Conservation (phyloP, 2,329 filamentous ascomycete genomes). For the Chaetomium globosum region DNA sequence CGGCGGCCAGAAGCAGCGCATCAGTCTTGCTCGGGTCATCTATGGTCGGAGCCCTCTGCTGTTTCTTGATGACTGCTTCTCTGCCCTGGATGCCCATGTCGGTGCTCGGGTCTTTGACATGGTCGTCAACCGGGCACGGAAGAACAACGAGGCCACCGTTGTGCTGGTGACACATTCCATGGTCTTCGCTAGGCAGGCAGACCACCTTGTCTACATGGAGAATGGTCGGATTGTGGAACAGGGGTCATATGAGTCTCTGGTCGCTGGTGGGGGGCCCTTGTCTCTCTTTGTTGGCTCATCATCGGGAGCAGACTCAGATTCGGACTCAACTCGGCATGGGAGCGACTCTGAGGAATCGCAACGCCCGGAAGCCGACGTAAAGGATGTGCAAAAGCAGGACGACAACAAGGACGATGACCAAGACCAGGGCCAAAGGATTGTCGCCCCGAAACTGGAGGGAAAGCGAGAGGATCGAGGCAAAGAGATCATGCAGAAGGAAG, state of each 20-base stretch:
- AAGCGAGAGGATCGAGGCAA: not conserved
- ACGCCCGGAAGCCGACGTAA: not conserved
- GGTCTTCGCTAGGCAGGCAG: not conserved
- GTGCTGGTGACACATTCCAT: not conserved
- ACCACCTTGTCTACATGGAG: not conserved
- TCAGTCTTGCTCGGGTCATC: not conserved
- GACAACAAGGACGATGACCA: not conserved
- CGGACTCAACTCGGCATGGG: not conserved
- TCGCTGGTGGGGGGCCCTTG: not conserved
- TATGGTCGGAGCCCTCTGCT: not conserved
- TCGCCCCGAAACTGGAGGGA: not conserved
- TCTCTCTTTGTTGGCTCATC: not conserved
- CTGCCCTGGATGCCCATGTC: not conserved
- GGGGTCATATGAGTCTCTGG: not conserved
- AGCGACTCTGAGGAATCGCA: not conserved
- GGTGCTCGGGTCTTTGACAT: not conserved
- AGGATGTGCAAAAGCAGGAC: not conserved
- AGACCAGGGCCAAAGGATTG: not conserved
- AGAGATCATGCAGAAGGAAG: not conserved
- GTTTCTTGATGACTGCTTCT: not conserved
- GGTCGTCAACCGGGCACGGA: not conserved
- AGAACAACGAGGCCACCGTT: not conserved
- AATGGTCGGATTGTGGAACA: not conserved
- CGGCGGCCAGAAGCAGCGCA: not conserved
- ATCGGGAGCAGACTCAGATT: not conserved